phyloP scores from a whole-genome alignment of 495 filamentous ascomycete genomes.

The Penicillium canariense region DNA sequence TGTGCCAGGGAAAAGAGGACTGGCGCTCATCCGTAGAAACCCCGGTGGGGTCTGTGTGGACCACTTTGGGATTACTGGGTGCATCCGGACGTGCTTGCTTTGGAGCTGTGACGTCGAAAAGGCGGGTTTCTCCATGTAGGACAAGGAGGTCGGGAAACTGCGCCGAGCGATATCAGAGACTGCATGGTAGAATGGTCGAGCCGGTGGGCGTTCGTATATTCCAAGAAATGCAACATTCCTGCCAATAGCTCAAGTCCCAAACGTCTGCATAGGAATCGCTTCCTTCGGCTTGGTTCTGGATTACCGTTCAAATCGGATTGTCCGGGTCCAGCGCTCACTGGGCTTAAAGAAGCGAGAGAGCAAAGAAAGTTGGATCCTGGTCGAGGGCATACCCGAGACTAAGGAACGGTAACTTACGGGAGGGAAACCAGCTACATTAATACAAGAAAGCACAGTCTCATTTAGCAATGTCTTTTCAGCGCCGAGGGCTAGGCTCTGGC shows the following conservation, averaged over 20 bases:
- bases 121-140: not conserved
- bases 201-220: not conserved
- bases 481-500: not conserved
- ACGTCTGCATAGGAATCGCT: not conserved
- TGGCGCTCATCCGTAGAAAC: no score
- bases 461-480: not conserved
- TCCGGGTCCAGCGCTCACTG: not conserved
- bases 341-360: not conserved
- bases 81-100: no score
- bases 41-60: no score
- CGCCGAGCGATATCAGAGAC: not conserved
- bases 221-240: conserved; percentile 9
- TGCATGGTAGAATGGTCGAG: not conserved
- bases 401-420: not conserved
- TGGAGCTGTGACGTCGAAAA: not conserved
- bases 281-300: no score
- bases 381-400: not conserved
- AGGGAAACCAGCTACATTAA: not conserved
- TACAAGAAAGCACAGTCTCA: not conserved
- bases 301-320: not conserved
- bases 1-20: conserved; percentile 2
- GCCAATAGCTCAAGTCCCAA: conserved; percentile 3
- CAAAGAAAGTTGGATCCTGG: not conserved
- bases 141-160: conserved; percentile 5
- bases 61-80: no score